Base-by-base conservation (phyloP, 2,329 filamentous ascomycete species). In the Ophiostoma montium region DNA sequence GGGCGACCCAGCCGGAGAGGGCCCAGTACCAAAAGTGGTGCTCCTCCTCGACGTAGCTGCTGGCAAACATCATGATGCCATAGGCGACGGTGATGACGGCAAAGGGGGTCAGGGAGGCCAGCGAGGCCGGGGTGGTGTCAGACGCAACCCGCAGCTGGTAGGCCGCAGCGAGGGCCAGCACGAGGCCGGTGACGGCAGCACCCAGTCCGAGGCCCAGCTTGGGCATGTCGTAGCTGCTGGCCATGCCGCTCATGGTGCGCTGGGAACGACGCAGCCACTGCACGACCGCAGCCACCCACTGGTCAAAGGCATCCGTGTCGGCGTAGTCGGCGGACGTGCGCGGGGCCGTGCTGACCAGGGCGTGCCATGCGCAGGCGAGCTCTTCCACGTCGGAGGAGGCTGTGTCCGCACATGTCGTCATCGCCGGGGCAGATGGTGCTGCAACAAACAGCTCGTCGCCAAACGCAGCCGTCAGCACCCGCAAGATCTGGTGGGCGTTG, bases 1-100 rank as follows among this genome's bases (percentile, higher is more conserved):
- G 67, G 1, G 70, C 65, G 31, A 84, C 60, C 85, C 85, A 94
- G 7, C 78, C 75, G 0, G 83, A 80, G 0, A 82, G 76, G 1
- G 78, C 67, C 88, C 90, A 96, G 65, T 98, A 96, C 92, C 92
- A 98, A 62, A 95, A 95, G 57, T 96, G 87, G 46, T 98, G 92
- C 63, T 98, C 92, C 66, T 98, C 92, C 64, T 98, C 92, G 2
- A 98, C 87, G 62, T 92, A 98, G 60, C 89, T 96, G 62, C 86
- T 95, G 10, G 89, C 90, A 65, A 96, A 96, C 89, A 96, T 96
- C 79, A 95, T 94, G 35, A 78, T 63, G 1, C 82, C 80, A 60
- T 96, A 95, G 0, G 75, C 63, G 0, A 80, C 44, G 1, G 75
- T 75, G 30, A 80, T 68, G 2, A 73, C 54, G 1, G 67, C 55